These are phyloP conservation scores for Orbilia blumenaviensis DNA, from an alignment of 2,329 filamentous ascomycete species.

Conservation along the genomic window DNA sequence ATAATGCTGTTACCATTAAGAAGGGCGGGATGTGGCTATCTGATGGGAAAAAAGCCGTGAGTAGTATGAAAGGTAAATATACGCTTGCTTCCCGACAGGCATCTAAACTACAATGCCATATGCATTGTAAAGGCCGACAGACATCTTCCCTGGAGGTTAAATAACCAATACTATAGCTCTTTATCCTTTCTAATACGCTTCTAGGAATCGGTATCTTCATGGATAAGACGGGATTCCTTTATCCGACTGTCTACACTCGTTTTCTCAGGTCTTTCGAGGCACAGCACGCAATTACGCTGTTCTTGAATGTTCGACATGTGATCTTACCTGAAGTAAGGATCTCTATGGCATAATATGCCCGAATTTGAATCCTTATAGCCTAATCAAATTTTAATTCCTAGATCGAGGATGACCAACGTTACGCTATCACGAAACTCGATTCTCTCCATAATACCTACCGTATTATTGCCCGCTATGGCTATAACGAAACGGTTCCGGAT, in stretches of 20 bases:
- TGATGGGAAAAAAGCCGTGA: slow-evolving; percentile 34
- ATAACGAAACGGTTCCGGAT: slow-evolving; percentile 74
- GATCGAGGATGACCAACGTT: slow-evolving; percentile 63
- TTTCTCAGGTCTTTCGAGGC: slow-evolving; percentile 77
- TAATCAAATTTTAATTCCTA: slow-evolving; percentile 36
- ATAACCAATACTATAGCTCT: no score
- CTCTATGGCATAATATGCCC: no score
- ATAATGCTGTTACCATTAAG: slow-evolving; percentile 37
- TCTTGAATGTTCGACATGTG: slow-evolving; percentile 73
- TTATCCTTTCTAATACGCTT: not conserved
- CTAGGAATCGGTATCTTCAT: slow-evolving; percentile 77
- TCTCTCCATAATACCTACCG: slow-evolving; percentile 72
- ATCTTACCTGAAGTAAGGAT: slow-evolving; percentile 59
- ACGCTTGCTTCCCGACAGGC: no score
- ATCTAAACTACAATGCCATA: no score
- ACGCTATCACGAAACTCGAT: slow-evolving; percentile 62
- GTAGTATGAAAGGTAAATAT: slow-evolving; percentile 38
- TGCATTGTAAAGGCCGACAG: no score
- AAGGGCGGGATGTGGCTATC: slow-evolving; percentile 39
- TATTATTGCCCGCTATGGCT: slow-evolving; percentile 75
- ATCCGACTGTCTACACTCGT: slow-evolving; percentile 74
- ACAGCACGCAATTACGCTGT: slow-evolving; percentile 74
- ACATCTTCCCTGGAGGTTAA: no score
- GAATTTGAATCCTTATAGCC: not conserved
- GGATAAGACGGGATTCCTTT: slow-evolving; percentile 75